Percentiles rank a stretch among this genome's conserved stretches.
Conservation (phyloP, 2,329 filamentous ascomycete species). For the Sarocladium kiliense region DNA sequence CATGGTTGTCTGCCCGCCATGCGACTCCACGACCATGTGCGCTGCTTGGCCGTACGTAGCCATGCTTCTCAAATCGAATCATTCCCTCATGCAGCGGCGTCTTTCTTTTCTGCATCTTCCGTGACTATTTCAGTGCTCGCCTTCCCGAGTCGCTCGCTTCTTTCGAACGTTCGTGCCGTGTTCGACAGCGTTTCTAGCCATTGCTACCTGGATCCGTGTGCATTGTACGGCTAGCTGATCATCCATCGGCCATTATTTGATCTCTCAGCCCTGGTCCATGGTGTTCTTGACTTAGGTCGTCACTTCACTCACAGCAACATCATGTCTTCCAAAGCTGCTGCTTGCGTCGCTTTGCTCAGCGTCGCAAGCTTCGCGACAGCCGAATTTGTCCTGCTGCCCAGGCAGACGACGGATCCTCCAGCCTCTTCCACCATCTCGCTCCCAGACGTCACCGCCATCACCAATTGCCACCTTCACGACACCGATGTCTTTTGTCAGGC, state of each 20-base stretch:
- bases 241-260: not conserved
- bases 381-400: not conserved
- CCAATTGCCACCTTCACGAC: slow-evolving; percentile 37
- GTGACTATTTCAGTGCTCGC: not conserved
- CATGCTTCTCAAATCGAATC: not conserved
- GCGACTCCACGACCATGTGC: not conserved
- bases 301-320: not conserved
- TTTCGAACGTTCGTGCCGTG: not conserved
- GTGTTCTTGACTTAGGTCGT: not conserved
- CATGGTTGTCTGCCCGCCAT: not conserved
- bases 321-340: not conserved
- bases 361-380: not conserved
- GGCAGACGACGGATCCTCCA: not conserved
- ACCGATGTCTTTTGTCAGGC: slow-evolving; percentile 39
- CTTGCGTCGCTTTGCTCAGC: not conserved
- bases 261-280: not conserved
- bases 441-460: slow-evolving; percentile 29
- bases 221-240: not conserved
- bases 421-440: not conserved
- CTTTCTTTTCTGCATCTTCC: not conserved
- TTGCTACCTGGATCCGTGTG: not conserved
- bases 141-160: not conserved
- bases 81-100: not conserved
- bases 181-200: not conserved
- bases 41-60: not conserved